Evolutionary conservation across 257 asterid genomes (phyloP).

Genomic region (Ilex asprella): DNA sequence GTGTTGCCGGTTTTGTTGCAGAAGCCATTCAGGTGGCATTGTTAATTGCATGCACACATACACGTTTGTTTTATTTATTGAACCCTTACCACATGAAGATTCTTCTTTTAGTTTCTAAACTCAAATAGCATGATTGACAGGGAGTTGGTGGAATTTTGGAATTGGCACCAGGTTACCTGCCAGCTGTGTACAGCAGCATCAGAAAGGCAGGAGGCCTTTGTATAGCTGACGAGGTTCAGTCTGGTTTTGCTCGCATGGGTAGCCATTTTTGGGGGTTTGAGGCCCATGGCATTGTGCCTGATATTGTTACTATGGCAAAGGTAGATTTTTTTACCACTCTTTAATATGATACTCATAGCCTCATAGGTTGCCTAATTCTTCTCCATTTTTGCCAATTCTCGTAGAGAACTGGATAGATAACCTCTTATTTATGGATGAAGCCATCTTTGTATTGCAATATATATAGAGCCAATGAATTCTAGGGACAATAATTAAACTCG

Average conservation of each 20-base stretch:
- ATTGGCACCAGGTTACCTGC: slow-evolving; percentile 93
- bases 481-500: no score
- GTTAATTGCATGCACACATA: no score
- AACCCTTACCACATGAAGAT: no score
- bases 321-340: slow-evolving; percentile 21
- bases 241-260: slow-evolving; percentile 90
- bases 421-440: no score
- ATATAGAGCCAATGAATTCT: no score
- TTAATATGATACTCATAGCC: no score
- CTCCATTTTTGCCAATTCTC: no score
- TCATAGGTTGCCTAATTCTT: no score
- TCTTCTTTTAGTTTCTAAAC: no score
- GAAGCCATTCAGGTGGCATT: slow-evolving; percentile 83
- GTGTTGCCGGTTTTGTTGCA: slow-evolving; percentile 71
- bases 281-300: slow-evolving; percentile 88
- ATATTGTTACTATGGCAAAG: slow-evolving; percentile 97
- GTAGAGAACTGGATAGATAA: no score
- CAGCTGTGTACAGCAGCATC: slow-evolving; percentile 61
- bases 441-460: no score
- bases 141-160: slow-evolving; percentile 97
- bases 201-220: slow-evolving; percentile 91
- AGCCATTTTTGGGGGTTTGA: slow-evolving; percentile 95
- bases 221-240: slow-evolving; percentile 94
- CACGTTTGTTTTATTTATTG: no score
- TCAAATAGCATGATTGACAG: slow-evolving; percentile 25